Percentiles rank a stretch among this genome's conserved stretches.
Conservation (phyloP, 225 moss, liverwort and hornwort genomes). For the Thuidium tamariscinum region DNA sequence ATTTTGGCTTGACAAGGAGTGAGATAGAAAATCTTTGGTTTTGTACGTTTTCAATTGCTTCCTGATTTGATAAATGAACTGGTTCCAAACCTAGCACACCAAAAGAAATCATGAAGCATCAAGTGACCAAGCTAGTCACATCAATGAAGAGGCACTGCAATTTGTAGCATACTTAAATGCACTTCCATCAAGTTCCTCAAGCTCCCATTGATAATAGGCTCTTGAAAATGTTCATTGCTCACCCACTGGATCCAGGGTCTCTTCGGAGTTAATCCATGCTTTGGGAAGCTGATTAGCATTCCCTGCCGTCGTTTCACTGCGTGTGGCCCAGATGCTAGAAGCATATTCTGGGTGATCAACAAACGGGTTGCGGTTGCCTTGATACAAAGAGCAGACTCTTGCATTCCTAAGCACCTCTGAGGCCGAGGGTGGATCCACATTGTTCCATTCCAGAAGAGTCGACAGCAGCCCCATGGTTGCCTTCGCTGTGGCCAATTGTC, state of each 20-base stretch:
- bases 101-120: not conserved
- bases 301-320: not conserved
- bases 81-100: not conserved
- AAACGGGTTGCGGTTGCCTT: constrained; percentile 88
- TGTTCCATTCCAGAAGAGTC: constrained; percentile 75
- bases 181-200: not conserved
- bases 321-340: constrained; percentile 40
- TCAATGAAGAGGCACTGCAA: not conserved
- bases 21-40: not conserved
- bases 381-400: constrained; percentile 69
- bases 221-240: not conserved
- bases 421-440: constrained; percentile 58
- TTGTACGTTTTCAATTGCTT: not conserved
- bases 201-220: not conserved
- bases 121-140: not conserved
- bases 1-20: not conserved
- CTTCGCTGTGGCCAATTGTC: constrained; percentile 18
- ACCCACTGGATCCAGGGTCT: not conserved
- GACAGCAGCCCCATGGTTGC: constrained; percentile 73
- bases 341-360: constrained; percentile 83
- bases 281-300: not conserved
- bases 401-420: constrained; percentile 47
- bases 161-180: not conserved
- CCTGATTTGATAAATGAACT: not conserved
- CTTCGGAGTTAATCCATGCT: not conserved